Conservation (phyloP, 1,139 yeast genomes). For the Lodderomyces parapsilosis region DNA sequence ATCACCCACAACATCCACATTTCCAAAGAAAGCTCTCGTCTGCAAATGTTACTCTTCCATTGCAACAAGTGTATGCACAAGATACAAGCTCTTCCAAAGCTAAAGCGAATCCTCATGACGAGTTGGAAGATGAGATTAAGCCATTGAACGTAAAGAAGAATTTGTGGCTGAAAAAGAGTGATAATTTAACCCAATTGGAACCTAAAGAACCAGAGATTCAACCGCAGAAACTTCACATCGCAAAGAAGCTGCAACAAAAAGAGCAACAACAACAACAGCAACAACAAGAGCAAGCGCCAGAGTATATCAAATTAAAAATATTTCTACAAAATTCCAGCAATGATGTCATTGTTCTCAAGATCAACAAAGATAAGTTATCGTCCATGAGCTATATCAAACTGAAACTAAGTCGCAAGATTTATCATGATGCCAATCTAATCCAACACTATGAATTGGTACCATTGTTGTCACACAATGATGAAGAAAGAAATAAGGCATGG, state of each 20-base stretch:
- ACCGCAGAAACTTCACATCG: not conserved
- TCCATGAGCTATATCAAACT: conserved; percentile 32
- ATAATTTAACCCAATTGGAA: not conserved
- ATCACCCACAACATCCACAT: not conserved
- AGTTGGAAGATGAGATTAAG: not conserved
- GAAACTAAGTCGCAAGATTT: conserved; percentile 32
- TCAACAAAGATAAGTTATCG: conserved; percentile 26
- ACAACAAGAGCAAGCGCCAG: conserved; percentile 1
- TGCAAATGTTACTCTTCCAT: not conserved
- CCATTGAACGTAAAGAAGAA: not conserved
- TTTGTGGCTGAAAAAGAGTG: not conserved
- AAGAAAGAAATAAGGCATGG: conserved; percentile 4
- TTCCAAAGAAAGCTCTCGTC: not conserved
- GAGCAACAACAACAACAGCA: conserved; percentile 1
- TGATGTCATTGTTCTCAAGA: conserved; percentile 32
- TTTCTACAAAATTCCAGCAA: conserved; percentile 29
- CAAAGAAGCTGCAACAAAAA: not conserved
- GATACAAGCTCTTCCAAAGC: not conserved
- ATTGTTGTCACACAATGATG: conserved; percentile 18
- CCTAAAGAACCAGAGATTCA: not conserved
- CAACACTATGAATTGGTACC: conserved; percentile 26
- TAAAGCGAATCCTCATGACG: not conserved
- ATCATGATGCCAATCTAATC: conserved; percentile 31
- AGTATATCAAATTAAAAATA: conserved; percentile 32
- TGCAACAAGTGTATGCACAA: not conserved